Conservation (phyloP, 2,329 filamentous ascomycete genomes). For the Stachybotrys echinatus region DNA sequence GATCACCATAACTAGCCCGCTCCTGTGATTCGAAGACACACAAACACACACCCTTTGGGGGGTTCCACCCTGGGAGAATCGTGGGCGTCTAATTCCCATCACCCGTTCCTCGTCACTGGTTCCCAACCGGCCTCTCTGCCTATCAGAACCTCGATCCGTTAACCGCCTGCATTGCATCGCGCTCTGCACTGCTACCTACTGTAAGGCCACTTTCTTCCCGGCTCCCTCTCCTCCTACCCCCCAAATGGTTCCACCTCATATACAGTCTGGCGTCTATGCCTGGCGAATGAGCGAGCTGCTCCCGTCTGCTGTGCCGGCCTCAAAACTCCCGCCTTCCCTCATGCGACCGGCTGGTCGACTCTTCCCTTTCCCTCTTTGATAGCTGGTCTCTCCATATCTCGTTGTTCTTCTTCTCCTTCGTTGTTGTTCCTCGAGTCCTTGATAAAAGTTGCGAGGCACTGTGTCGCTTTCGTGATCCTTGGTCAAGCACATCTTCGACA, state of each 20-base stretch:
- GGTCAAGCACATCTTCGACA: conserved; percentile 1
- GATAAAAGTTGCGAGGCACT: neutral
- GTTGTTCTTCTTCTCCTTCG: neutral
- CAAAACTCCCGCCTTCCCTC: conserved; percentile 47
- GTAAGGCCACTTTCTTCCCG: conserved; percentile 17
- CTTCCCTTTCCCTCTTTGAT: conserved; percentile 37
- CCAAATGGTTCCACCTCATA: conserved; percentile 24
- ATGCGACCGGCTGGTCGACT: conserved; percentile 24
- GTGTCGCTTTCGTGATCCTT: neutral
- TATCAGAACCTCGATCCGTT: conserved; percentile 18
- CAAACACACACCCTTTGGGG: neutral
- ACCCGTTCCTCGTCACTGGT: conserved; percentile 9
- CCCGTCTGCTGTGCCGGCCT: conserved; percentile 26
- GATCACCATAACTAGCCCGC: neutral
- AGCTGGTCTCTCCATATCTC: conserved; percentile 49
- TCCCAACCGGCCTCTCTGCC: conserved; percentile 11
- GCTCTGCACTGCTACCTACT: conserved; percentile 1
- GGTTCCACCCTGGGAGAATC: neutral
- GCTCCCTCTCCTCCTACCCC: conserved; percentile 12
- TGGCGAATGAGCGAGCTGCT: conserved; percentile 23
- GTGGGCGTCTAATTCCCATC: conserved; percentile 19
- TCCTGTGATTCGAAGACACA: neutral
- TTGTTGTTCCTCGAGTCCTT: neutral
- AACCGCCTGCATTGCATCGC: conserved; percentile 10
- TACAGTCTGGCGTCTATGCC: conserved; percentile 28